Base-by-base conservation (phyloP, 1,139 yeast genomes). In the Pichia sp. region DNA sequence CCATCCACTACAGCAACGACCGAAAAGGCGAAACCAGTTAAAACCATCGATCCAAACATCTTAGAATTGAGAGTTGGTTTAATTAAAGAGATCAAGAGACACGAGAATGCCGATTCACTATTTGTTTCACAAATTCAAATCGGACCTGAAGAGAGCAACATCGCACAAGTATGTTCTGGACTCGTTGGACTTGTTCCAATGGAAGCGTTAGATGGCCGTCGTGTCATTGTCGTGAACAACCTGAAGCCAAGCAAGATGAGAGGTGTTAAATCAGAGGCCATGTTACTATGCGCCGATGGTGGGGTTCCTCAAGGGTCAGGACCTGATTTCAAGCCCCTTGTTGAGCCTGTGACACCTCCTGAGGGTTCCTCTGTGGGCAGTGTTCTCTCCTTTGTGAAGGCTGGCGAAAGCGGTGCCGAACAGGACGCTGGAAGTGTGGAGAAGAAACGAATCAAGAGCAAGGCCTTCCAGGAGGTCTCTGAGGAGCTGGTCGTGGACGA, bases 201-300 rank as follows among this genome's bases (percentile, higher is more conserved):
- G 38, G 78, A 73, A 42, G 69, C 73, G 14, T 65, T 83, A 69
- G 70, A 73, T 47, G 67, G 73, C 52, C 67, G 76, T 47, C 67
- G 64, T 50, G 83, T 82, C 11, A 76, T 82, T 2, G 63, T 79
- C 15, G 70, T 83, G 45, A 79, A 79, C 38, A 83, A 83, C 65
- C 69, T 83, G 60, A 83, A 83, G 63, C 83, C 85, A 8, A 78
- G 80, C 4, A 78, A 82, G 55, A 79, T 83, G 83, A 71, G 89
- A 63, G 85, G 85, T 4, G 70, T 75, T 17, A 61, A 56, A 44
- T 78, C 84, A 0, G 75, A 77, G 50, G 85, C 82, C 1, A 81
- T 81, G 86, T 57, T 81, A 2, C 58, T 81, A 30, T 85, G 85
- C 4, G 47, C 51, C 2, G 56, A 46, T 30, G 50, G 38, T 11